Evolutionary conservation across 768 basidiomycete species (phyloP).

Genomic region (Tephrocybe sp.): DNA sequence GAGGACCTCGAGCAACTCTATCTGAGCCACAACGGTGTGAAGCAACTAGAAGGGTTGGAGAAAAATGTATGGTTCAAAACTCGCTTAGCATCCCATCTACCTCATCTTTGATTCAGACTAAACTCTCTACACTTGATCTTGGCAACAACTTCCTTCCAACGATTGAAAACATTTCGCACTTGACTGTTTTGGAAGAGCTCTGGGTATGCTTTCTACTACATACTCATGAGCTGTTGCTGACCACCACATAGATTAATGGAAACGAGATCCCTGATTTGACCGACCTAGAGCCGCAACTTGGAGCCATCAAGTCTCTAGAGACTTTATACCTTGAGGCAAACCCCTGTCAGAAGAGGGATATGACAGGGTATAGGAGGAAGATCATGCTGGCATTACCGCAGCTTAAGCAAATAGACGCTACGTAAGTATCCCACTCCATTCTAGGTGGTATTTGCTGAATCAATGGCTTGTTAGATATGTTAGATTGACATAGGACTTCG

Average conservation of each 20-base stretch:
- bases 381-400: slow-evolving; percentile 87
- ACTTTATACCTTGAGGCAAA: slow-evolving; percentile 97
- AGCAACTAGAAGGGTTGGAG: slow-evolving; percentile 81
- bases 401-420: slow-evolving; percentile 93
- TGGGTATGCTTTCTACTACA: slow-evolving; percentile 67
- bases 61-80: slow-evolving; percentile 59
- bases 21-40: slow-evolving; percentile 90
- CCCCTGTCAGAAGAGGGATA: slow-evolving; percentile 83
- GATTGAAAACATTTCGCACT: slow-evolving; percentile 82
- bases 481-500: neutral
- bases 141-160: slow-evolving; percentile 80
- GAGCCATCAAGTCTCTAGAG: slow-evolving; percentile 58
- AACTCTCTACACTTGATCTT: slow-evolving; percentile 84
- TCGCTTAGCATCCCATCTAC: neutral
- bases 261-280: slow-evolving; percentile 79
- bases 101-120: slow-evolving; percentile 35
- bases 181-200: slow-evolving; percentile 81
- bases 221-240: neutral
- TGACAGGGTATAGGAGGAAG: slow-evolving; percentile 81
- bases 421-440: slow-evolving; percentile 48
- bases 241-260: slow-evolving; percentile 66
- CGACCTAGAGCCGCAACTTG: slow-evolving; percentile 67
- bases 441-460: neutral
- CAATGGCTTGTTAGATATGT: slow-evolving; percentile 17
- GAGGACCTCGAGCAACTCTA: slow-evolving; percentile 85